phyloP scores from a whole-genome alignment of 2,329 filamentous ascomycete genomes.

The Pleoardoris graminearum region DNA sequence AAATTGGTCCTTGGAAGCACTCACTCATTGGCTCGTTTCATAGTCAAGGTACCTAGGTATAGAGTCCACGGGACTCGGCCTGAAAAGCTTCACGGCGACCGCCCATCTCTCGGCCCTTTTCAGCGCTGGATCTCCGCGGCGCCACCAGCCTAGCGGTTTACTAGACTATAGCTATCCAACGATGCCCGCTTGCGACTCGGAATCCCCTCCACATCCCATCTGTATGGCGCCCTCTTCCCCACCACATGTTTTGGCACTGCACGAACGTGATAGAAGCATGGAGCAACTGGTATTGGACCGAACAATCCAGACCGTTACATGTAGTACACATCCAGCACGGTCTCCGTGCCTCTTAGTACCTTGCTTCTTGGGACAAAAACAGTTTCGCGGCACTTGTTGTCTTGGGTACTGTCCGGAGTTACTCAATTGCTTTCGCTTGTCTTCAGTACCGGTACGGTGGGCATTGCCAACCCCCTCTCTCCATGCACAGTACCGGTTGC shows the following conservation, averaged over 20 bases:
- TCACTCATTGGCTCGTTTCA: background rate
- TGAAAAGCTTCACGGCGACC: background rate
- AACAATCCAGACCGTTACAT: slow-evolving; percentile 1
- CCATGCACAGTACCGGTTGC: background rate
- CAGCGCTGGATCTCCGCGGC: background rate
- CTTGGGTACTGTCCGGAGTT: background rate
- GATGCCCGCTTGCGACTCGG: background rate
- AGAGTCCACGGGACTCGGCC: background rate
- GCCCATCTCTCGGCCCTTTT: background rate
- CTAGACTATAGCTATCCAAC: background rate
- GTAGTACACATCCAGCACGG: background rate
- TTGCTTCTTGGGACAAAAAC: background rate
- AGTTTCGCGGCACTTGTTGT: background rate
- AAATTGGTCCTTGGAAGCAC: background rate
- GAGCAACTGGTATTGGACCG: background rate
- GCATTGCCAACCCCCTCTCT: background rate
- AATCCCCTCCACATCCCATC: background rate
- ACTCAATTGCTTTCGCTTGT: background rate
- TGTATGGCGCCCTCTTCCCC: background rate
- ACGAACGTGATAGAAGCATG: background rate
- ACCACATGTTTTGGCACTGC: background rate
- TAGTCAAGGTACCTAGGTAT: background rate
- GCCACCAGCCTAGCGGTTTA: background rate
- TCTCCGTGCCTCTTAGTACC: background rate
- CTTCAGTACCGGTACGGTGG: background rate